phyloP scores from a whole-genome alignment of 306 rosid genomes.

The Ochetophila trinervis region DNA sequence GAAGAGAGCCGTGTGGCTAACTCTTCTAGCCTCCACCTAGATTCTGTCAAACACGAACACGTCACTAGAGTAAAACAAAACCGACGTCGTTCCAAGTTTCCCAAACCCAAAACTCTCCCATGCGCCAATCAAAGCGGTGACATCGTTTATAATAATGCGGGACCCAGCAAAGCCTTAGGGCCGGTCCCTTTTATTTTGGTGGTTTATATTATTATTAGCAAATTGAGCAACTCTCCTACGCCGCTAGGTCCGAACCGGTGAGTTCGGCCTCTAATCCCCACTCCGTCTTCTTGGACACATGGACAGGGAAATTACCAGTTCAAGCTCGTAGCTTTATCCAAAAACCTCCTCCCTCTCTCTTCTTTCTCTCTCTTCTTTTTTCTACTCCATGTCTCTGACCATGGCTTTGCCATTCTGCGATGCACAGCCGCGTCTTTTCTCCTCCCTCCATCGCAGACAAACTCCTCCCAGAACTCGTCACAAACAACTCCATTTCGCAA shows the following conservation, averaged over 20 bases:
- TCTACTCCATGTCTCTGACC: not conserved
- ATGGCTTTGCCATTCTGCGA: slow-evolving; percentile 55
- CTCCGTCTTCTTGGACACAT: slow-evolving; percentile 14
- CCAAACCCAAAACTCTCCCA: not conserved
- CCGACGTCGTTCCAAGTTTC: slow-evolving; percentile 19
- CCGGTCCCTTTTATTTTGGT: not conserved
- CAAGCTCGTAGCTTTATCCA: slow-evolving; percentile 23
- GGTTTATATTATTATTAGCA: not conserved
- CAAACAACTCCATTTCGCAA: slow-evolving; percentile 20
- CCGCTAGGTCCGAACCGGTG: not conserved
- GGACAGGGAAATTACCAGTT: slow-evolving; percentile 10
- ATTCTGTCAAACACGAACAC: slow-evolving; percentile 22
- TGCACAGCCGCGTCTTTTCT: slow-evolving; percentile 27
- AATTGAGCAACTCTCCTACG: slow-evolving; percentile 4
- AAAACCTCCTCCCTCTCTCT: not conserved
- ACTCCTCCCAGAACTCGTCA: slow-evolving; percentile 10
- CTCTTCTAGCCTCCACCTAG: slow-evolving; percentile 8
- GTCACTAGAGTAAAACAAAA: not conserved
- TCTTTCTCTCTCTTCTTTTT: not conserved
- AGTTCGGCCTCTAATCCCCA: not conserved
- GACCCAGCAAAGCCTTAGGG: not conserved
- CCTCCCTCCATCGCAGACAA: slow-evolving; percentile 27
- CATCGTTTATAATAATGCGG: not conserved
- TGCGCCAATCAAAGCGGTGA: slow-evolving; percentile 5
- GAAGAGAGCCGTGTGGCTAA: slow-evolving; percentile 44